Conservation (phyloP, 768 basidiomycete species). For the Mycena polygramma region DNA sequence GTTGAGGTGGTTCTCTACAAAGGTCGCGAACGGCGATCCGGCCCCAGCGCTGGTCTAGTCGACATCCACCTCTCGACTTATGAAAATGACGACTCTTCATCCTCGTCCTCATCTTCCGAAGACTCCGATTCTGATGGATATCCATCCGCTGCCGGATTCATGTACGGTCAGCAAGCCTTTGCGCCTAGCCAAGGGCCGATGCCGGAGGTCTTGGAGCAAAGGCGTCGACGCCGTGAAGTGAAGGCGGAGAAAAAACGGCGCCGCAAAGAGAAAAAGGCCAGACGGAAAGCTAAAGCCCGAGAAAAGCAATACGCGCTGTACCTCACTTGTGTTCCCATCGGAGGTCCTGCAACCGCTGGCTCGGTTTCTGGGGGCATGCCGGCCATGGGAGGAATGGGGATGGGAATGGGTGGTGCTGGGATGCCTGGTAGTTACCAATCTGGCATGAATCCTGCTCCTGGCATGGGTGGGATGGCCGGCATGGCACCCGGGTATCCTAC, state of each 20-base stretch:
- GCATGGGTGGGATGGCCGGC: background rate
- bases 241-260: slow-evolving; percentile 73
- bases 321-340: slow-evolving; percentile 61
- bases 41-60: slow-evolving; percentile 64
- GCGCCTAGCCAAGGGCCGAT: slow-evolving; percentile 43
- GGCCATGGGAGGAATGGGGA: slow-evolving; percentile 22
- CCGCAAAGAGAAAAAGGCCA: slow-evolving; percentile 74
- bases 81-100: slow-evolving; percentile 55
- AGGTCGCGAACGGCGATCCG: slow-evolving; percentile 84
- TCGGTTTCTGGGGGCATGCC: slow-evolving; percentile 34
- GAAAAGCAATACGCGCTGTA: slow-evolving; percentile 77
- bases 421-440: slow-evolving; percentile 9
- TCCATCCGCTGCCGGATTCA: slow-evolving; percentile 50
- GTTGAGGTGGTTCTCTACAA: slow-evolving; percentile 88
- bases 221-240: slow-evolving; percentile 65
- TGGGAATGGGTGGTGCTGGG: slow-evolving; percentile 31
- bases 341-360: slow-evolving; percentile 39
- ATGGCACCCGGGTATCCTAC: background rate
- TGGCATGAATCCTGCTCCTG: background rate
- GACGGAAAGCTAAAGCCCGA: slow-evolving; percentile 68
- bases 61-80: slow-evolving; percentile 68
- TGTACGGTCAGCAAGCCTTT: slow-evolving; percentile 50
- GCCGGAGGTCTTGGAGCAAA: slow-evolving; percentile 62
- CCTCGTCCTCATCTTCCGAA: slow-evolving; percentile 55
- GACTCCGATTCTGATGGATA: slow-evolving; percentile 58